Percentiles rank a stretch among this genome's conserved stretches.
Evolutionary conservation across 2,329 filamentous ascomycete species (phyloP).

Genomic region (Thielaviopsis punctulata): DNA sequence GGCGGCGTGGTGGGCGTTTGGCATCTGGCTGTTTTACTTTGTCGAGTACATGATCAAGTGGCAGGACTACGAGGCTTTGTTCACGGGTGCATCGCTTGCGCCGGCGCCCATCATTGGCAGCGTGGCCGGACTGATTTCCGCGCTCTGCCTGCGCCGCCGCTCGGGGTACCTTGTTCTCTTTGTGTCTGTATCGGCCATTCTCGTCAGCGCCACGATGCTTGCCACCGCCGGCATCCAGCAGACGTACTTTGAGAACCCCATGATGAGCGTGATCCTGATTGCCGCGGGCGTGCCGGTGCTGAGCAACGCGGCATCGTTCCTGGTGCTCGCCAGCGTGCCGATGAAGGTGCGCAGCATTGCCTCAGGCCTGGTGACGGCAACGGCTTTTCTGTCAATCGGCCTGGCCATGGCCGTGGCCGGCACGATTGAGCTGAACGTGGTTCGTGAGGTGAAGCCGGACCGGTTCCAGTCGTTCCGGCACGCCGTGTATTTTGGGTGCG

Average conservation of each 20-base stretch:
- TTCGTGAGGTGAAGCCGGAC: slow-evolving; percentile 15
- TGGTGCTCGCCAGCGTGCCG: slow-evolving; percentile 35
- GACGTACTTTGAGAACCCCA: slow-evolving; percentile 46
- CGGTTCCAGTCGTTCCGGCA: slow-evolving; percentile 21
- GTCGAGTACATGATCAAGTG: slow-evolving; percentile 31
- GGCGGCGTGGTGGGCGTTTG: slow-evolving; percentile 36
- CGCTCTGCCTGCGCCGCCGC: slow-evolving; percentile 23
- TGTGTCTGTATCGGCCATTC: slow-evolving; percentile 25
- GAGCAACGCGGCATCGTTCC: slow-evolving; percentile 42
- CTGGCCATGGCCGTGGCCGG: slow-evolving; percentile 49
- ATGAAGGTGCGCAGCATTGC: slow-evolving; percentile 28
- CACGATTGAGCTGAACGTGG: slow-evolving; percentile 35
- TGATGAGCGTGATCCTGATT: slow-evolving; percentile 39
- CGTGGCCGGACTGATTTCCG: slow-evolving; percentile 27
- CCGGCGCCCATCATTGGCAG: slow-evolving; percentile 27
- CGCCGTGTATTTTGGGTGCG: slow-evolving; percentile 26
- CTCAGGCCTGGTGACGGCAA: slow-evolving; percentile 39
- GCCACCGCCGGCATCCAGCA: slow-evolving; percentile 20
- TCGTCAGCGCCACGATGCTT: slow-evolving; percentile 25
- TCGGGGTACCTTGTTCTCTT: slow-evolving; percentile 22
- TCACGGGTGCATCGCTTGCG: slow-evolving; percentile 27
- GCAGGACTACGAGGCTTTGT: slow-evolving; percentile 25
- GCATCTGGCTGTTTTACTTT: slow-evolving; percentile 34
- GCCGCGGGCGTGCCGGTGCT: slow-evolving; percentile 49
- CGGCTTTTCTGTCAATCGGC: slow-evolving; percentile 52